Base-by-base conservation (phyloP, 495 filamentous ascomycete genomes). In the Apodospora peruviana region DNA sequence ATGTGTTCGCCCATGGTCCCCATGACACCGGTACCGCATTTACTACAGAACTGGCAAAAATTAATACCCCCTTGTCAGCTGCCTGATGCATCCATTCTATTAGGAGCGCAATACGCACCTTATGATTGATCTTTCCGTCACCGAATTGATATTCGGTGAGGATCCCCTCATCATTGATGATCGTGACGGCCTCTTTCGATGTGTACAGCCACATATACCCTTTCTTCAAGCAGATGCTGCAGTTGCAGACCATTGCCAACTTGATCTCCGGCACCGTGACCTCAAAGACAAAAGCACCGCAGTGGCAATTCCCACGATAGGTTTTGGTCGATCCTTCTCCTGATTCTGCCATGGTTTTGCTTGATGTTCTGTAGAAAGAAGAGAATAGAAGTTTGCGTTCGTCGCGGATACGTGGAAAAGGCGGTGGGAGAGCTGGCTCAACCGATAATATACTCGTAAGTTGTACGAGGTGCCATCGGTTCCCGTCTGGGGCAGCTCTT, bases 261-360 rank as follows among this genome's bases (percentile, higher is more conserved):
- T 56, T 70, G 50, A 76, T 58, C 50, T 77, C 64, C 18, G 75
- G 73, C 5, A 72, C 8, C 8, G 60, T 57, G 47, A 71, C 46
- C 52, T 70, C 71, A 55, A 69, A 81, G 47, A 76, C 60, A 45
- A 73, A 73, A 34, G 65, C 62, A 2, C 60, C 64, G 61, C 79
- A 82, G 61, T 80, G 77, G 68, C 78, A 82, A 60, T 71, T 80
- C 57, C 75, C 79, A 8, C 74, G 66, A 62, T 80, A 81, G 47
- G 68, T 73, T 52, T 74, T 74, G 46, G 66, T 45, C 22, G 48
- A 29, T 35, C 45, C 38, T 23, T 56, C 47, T 18, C 46, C 27
- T 17, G 48, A 22, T 5, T 62, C 53, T 8, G 57, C 37, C 58
- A 62, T 61, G 17, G 29, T 44, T 29, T n/a, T 5, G 23, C 10